Base-by-base conservation (phyloP, 495 filamentous ascomycete genomes). In the Aspergillus biplanus region DNA sequence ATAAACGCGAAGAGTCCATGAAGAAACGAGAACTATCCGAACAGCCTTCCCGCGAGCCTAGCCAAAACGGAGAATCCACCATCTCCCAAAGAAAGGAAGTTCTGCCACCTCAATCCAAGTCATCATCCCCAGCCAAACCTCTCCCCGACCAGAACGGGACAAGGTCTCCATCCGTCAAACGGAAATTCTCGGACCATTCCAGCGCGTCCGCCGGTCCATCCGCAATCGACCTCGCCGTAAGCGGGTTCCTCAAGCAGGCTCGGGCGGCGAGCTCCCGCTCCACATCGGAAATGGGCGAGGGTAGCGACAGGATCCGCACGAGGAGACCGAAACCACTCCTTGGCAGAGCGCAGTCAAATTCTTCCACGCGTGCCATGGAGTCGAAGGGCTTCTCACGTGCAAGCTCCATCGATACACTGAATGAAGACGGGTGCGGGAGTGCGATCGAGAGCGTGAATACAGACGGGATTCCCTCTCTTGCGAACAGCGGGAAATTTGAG, bases 331-430 rank as follows among this genome's bases (percentile, higher is more conserved):
- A 76, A 65, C 77, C 81, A 0, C 79, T 83, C 39, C 69, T 85
- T n/a, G 82, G 82, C 33, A 75, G 82, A 44, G 82, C 79, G 7
- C 70, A 76, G 32, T 83, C 81, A 1, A 74, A 78, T 42, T 62
- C 78, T 31, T 78, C 78, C 32, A 55, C 58, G 33, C 71, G 69
- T 63, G 65, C 64, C 35, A 55, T 55, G 4, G 27, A 74, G 6
- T 62, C 58, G 33, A 64, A 59, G 11, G 52, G 32, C 3, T 64
- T 69, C 56, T 82, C 80, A 32, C 81, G 81, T 47, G 82, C 82
- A 47, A 84, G 82, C 71, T 83, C 81, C 35, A 78, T 84, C 59
- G 82, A 84, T 56, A 83, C 82, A 9, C 69, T 84, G n/a, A 83
- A 85, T 63, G 82, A 82, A 34, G 82, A 85, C 54, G 82, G 82